A percentile compares a stretch with the other conserved stretches of the same genome.
Evolutionary conservation across 345 rosid species (phyloP).

Genomic region (Ceriops zippeliana): DNA sequence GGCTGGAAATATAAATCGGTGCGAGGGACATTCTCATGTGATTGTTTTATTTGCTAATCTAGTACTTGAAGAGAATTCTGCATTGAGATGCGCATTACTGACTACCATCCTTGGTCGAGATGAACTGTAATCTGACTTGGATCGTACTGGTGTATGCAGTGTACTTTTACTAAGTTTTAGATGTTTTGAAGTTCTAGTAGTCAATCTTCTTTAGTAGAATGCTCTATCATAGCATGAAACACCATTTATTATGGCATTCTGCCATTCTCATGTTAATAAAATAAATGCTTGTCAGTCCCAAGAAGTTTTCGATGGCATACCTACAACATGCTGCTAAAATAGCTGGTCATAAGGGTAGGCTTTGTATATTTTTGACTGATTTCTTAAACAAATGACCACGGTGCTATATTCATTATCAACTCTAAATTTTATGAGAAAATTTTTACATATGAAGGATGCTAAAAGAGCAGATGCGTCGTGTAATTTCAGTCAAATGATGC

Average conservation of each 20-base stretch:
- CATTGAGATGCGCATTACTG: neutral
- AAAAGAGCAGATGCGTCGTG: slow-evolving; percentile 7
- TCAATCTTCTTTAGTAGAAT: neutral
- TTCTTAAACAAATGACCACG: neutral
- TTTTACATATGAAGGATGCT: slow-evolving; percentile 4
- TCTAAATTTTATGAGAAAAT: neutral
- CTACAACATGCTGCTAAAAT: neutral
- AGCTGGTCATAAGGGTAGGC: neutral
- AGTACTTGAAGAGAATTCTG: neutral
- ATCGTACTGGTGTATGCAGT: neutral
- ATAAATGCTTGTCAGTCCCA: neutral
- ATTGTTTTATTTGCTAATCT: too few species aligned
- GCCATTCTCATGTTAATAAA: neutral
- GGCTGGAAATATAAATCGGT: neutral
- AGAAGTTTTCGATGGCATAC: neutral
- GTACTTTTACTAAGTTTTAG: neutral
- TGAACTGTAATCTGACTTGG: too few species aligned
- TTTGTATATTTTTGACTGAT: neutral
- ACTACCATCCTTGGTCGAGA: too few species aligned
- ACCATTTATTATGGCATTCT: neutral
- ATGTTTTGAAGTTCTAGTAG: neutral
- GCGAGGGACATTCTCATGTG: too few species aligned
- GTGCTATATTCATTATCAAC: neutral
- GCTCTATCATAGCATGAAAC: neutral
- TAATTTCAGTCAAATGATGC: slow-evolving; percentile 43